Evolutionary conservation across 805 yeast species (phyloP), one percentile per base, ranked within the genome.

Genomic region (Candida nanaspora): DNA sequence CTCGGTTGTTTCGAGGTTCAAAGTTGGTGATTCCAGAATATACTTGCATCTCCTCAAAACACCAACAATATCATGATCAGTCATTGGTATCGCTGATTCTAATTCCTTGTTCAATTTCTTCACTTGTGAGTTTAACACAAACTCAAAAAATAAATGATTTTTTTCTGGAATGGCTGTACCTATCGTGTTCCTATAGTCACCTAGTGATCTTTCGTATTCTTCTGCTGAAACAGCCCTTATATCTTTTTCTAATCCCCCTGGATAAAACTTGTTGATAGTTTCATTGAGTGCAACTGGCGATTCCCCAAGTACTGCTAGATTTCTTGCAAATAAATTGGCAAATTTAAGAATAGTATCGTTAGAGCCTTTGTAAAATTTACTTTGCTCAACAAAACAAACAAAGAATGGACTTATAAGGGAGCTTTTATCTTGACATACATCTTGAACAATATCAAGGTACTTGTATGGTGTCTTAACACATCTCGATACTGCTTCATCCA

Each of bases 401-500:
- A 71, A 48, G 38, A 82, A 70, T 0, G 87, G 85, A 43, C 87
- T 78, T 13, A 78, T 50, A n/a, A 52, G 51, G 1, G 47, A 41
- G 23, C 56, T 59, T 16, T 41, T 42, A 16, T 41, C 40, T 21
- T 30, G 33, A 4, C 22, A 14, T 4, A 46, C 33, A 29, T 39
- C 52, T 25, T 35, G 52, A 33, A 77, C 68, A 39, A 58, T 46
- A 54, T 91, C 97, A 40, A 86, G 72, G 50, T 88, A 91, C 54
- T 85, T 87, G 62, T 83, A 93, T 0, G 98, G 97, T 0, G 87
- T 62, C 46, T 76, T 72, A 29, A 82, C 72, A 45, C 81, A 70
- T 46, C 96, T 72, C 1, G 86, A 68, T 25, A 87, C 69, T 0
- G 86, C 65, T 56, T 89, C 93, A 54, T 91, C 96, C 6, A 91